phyloP scores from a whole-genome alignment of 139 green algal species.

The Chlorella sp. region DNA sequence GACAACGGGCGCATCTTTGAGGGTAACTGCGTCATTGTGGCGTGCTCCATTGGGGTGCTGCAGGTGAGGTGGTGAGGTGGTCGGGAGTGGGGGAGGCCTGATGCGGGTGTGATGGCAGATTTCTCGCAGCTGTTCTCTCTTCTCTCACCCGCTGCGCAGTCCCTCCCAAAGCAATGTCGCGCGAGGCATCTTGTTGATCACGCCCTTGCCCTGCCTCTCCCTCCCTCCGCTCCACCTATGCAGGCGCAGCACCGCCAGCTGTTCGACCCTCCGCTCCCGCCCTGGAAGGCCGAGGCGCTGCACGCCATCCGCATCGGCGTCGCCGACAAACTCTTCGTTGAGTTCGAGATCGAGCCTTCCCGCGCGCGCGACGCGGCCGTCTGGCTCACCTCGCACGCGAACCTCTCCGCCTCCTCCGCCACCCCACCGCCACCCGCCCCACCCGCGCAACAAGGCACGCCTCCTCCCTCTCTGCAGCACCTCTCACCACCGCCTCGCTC shows the following conservation, averaged over 20 bases:
- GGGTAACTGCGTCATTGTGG: conserved; percentile 35
- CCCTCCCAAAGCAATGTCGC: no score
- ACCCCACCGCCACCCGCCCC: no score
- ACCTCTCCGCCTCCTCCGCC: neutral
- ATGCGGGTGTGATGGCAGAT: no score
- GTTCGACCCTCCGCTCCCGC: conserved; percentile 41
- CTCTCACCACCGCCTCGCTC: no score
- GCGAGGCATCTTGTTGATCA: no score
- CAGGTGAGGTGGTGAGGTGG: no score
- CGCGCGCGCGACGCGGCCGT: neutral
- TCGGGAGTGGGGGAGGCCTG: no score
- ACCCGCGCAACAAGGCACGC: no score
- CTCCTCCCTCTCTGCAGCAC: no score
- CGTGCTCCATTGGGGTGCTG: conserved; percentile 34
- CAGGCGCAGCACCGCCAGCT: conserved; percentile 10
- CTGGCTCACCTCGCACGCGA: conserved; percentile 1
- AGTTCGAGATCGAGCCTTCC: conserved; percentile 20
- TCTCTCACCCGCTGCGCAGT: no score
- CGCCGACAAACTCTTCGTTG: conserved; percentile 50
- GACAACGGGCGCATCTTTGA: conserved; percentile 9
- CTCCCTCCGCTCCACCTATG: neutral
- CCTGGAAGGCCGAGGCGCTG: conserved; percentile 29
- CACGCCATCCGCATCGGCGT: conserved; percentile 30
- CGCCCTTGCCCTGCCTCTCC: neutral
- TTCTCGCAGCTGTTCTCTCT: no score